These are phyloP conservation scores for Colletotrichum chrysophilum DNA, from an alignment of 2,329 filamentous ascomycete species.

Conservation along the genomic window DNA sequence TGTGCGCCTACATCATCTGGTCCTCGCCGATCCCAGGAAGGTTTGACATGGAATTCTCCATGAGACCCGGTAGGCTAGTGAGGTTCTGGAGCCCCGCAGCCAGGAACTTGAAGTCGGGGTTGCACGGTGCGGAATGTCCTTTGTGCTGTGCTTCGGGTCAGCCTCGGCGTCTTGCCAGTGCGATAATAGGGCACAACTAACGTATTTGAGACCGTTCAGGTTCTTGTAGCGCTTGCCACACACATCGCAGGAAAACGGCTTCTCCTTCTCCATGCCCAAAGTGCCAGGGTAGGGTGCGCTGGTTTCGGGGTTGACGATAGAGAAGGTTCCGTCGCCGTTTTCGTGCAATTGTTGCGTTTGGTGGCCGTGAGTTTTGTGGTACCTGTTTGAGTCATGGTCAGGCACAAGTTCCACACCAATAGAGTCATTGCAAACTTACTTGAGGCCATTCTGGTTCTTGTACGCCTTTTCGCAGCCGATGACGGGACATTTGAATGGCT, in stretches of 20 bases:
- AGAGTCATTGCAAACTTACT: conserved; percentile 63
- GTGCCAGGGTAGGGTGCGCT: conserved; percentile 94
- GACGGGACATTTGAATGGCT: conserved; percentile 96
- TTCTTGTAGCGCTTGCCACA: conserved; percentile 99
- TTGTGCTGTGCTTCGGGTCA: conserved; percentile 59
- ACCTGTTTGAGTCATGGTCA: conserved; percentile 44
- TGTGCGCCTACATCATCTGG: conserved; percentile 28
- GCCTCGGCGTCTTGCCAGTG: neutral
- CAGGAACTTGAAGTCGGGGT: conserved; percentile 72
- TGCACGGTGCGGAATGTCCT: conserved; percentile 86
- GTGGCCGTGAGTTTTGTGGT: conserved; percentile 85
- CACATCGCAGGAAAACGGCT: conserved; percentile 95
- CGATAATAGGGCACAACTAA: conserved; percentile 43
- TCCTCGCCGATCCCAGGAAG: conserved; percentile 52
- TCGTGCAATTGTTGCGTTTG: conserved; percentile 96
- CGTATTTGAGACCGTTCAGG: conserved; percentile 95
- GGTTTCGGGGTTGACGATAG: conserved; percentile 96
- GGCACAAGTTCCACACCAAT: neutral
- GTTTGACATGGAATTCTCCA: conserved; percentile 30
- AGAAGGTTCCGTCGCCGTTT: conserved; percentile 96
- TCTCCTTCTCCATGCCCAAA: conserved; percentile 99
- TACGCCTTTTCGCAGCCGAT: conserved; percentile 99
- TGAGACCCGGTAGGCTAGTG: conserved; percentile 27
- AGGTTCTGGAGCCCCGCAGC: conserved; percentile 49
- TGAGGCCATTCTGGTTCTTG: conserved; percentile 98